Percentiles rank a stretch among this genome's conserved stretches.
Evolutionary conservation across 108 stramenopile species (phyloP).

Genomic region (Skeletonema grethae): DNA sequence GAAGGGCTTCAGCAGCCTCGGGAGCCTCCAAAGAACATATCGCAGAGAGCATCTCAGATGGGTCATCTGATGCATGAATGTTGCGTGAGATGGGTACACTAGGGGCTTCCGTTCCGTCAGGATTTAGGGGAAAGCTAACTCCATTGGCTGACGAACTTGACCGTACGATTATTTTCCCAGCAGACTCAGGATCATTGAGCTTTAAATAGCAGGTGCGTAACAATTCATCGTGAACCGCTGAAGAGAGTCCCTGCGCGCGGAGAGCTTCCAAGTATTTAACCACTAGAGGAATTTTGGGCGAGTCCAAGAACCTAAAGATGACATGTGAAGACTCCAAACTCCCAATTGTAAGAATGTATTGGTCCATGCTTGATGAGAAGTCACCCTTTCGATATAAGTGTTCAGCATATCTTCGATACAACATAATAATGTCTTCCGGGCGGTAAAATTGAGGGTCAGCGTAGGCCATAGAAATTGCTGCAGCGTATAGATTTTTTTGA

Average conservation of each 20-base stretch:
- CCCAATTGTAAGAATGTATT: slow-evolving; percentile 95
- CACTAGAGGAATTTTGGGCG: slow-evolving; percentile 85
- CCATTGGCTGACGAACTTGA: slow-evolving; percentile 40
- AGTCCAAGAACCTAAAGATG: slow-evolving; percentile 91
- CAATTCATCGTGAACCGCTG: slow-evolving; percentile 76
- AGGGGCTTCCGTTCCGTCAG: slow-evolving; percentile 34
- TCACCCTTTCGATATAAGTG: slow-evolving; percentile 93
- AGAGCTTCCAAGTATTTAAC: slow-evolving; percentile 89
- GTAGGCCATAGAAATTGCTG: slow-evolving; percentile 92
- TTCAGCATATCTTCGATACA: slow-evolving; percentile 91
- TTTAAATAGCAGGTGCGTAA: slow-evolving; percentile 85
- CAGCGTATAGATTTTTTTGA: slow-evolving; percentile 86
- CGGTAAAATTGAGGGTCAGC: slow-evolving; percentile 75
- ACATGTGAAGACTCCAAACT: slow-evolving; percentile 93
- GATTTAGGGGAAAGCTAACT: slow-evolving; percentile 51
- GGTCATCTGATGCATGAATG: slow-evolving; percentile 61
- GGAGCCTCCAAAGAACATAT: slow-evolving; percentile 82
- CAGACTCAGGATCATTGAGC: slow-evolving; percentile 75
- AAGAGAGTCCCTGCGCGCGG: slow-evolving; percentile 59
- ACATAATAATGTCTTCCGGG: slow-evolving; percentile 69
- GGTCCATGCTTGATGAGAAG: slow-evolving; percentile 87
- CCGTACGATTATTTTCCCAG: slow-evolving; percentile 68
- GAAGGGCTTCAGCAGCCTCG: slow-evolving; percentile 73
- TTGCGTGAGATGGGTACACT: slow-evolving; percentile 51
- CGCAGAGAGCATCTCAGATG: slow-evolving; percentile 77